Evolutionary conservation across 2,329 filamentous ascomycete species (phyloP).

Genomic region (Aspergillus chevalieri): DNA sequence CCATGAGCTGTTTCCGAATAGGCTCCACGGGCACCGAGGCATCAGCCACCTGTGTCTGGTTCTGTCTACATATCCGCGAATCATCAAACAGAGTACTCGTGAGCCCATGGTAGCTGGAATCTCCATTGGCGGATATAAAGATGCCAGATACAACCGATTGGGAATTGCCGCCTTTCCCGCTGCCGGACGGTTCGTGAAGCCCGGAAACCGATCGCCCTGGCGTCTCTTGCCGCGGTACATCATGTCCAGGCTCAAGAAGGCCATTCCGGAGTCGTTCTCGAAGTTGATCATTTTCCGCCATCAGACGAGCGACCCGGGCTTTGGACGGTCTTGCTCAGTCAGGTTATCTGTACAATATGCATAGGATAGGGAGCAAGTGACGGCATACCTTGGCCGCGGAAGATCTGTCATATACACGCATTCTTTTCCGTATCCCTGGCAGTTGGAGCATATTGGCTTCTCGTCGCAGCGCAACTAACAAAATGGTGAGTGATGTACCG

Average conservation of each 20-base stretch:
- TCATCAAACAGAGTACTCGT: neutral
- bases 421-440: conserved; percentile 40
- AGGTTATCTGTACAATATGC: too few relatives aligned
- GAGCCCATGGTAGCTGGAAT: conserved; percentile 10
- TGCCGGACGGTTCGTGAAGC: too few relatives aligned
- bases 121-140: conserved; percentile 19
- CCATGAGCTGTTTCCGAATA: conserved; percentile 42
- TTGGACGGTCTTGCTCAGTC: conserved; percentile 1
- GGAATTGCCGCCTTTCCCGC: neutral
- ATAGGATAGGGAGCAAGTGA: too few relatives aligned
- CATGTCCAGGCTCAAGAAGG: too few relatives aligned
- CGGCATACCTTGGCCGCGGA: conserved; percentile 18
- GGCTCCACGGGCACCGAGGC: conserved; percentile 12
- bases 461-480: conserved; percentile 5
- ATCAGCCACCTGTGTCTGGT: conserved; percentile 18
- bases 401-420: conserved; percentile 38
- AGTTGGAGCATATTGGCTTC: conserved; percentile 18
- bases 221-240: too few relatives aligned
- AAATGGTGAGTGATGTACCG: too few relatives aligned
- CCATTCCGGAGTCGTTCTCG: conserved; percentile 1
- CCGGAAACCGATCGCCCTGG: too few relatives aligned
- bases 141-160: conserved; percentile 11
- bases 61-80: conserved; percentile 46
- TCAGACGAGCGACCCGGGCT: conserved; percentile 10
- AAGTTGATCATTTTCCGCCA: conserved; percentile 14